Conservation (phyloP, 2,329 filamentous ascomycete species). For the Magnaporthales sp. region DNA sequence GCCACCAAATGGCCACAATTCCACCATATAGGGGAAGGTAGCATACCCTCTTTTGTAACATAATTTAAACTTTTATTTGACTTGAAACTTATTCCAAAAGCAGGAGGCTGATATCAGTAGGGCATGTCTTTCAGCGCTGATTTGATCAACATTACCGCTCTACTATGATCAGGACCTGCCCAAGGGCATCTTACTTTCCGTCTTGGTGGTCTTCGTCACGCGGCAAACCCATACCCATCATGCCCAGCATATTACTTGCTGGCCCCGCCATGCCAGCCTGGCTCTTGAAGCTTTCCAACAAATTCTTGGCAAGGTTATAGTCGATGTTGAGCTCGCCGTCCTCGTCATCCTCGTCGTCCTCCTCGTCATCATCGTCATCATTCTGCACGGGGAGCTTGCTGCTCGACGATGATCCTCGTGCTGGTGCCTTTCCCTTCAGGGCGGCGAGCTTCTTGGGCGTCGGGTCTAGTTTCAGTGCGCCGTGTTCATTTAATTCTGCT, state of each 20-base stretch:
- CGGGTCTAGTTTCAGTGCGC: constrained; percentile 50
- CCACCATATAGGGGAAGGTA: neutral
- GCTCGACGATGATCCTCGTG: constrained; percentile 3
- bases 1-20: neutral
- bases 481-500: constrained; percentile 59
- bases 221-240: constrained; percentile 78
- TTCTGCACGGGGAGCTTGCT: constrained; percentile 11
- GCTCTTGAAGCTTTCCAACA: constrained; percentile 86
- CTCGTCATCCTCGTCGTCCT: constrained; percentile 26
- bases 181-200: constrained; percentile 9
- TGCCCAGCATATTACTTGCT: constrained; percentile 74
- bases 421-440: constrained; percentile 18
- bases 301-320: constrained; percentile 80
- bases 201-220: constrained; percentile 59
- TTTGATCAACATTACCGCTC: neutral
- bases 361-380: constrained; percentile 2
- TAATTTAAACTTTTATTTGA: neutral
- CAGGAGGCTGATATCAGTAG: neutral
- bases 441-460: constrained; percentile 21
- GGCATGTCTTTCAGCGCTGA: neutral
- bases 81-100: neutral
- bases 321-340: constrained; percentile 66
- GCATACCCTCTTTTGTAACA: neutral
- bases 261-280: constrained; percentile 82
- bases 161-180: neutral